phyloP scores from a whole-genome alignment of 805 yeast species.

The Ogataea parapolymorpha region DNA sequence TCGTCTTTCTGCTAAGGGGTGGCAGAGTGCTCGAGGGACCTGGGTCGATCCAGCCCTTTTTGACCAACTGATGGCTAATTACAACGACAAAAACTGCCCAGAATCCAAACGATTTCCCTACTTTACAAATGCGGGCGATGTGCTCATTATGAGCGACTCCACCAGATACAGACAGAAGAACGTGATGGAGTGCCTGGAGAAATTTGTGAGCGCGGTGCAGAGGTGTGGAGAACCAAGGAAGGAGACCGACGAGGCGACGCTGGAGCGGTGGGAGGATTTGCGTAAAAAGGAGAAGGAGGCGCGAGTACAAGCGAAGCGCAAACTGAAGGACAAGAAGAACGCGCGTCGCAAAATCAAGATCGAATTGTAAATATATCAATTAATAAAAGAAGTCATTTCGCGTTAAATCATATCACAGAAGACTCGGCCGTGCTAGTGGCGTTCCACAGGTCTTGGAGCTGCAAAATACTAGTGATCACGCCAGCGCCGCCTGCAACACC shows the following conservation, averaged over 20 bases:
- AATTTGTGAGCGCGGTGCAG: constrained; percentile 42
- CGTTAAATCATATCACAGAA: constrained; percentile 5
- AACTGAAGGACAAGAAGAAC: constrained; percentile 23
- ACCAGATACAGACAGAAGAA: constrained; percentile 44
- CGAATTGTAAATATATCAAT: constrained; percentile 9
- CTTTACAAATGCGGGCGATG: constrained; percentile 28
- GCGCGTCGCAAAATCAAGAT: constrained; percentile 17
- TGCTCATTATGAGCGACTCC: constrained; percentile 23
- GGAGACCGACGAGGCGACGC: constrained; percentile 40
- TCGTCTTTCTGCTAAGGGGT: constrained; percentile 33
- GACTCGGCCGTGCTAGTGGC: constrained; percentile 32
- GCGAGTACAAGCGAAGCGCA: constrained; percentile 22
- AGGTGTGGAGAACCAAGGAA: constrained; percentile 35
- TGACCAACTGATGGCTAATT: constrained; percentile 31
- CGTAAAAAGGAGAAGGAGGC: constrained; percentile 23
- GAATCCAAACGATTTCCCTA: constrained; percentile 21
- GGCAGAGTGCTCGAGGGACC: constrained; percentile 36
- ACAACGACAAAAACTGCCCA: constrained; percentile 17
- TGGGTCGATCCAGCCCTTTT: constrained; percentile 42
- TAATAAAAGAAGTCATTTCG: constrained; percentile 1
- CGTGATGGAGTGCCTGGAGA: constrained; percentile 43
- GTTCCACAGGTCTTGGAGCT: constrained; percentile 70
- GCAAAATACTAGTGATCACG: constrained; percentile 72
- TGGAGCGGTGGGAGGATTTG: constrained; percentile 39
- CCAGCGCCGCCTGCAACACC: constrained; percentile 86